Evolutionary conservation across 768 basidiomycete genomes (phyloP).

Genomic region (Collybia nuda): DNA sequence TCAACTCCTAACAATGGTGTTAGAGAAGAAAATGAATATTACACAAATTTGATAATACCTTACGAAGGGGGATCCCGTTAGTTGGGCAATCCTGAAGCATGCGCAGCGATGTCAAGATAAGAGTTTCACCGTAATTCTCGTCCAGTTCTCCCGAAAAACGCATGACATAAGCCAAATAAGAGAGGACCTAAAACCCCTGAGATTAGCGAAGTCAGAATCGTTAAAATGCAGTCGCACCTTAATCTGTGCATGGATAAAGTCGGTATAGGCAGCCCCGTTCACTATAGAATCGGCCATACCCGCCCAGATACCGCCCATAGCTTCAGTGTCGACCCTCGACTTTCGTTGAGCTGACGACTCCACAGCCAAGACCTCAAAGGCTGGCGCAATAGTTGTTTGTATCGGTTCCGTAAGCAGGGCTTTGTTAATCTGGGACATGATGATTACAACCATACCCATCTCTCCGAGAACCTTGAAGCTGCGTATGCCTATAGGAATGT

Average conservation of each 20-base stretch:
- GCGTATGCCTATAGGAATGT: conserved; percentile 66
- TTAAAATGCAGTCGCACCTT: conserved; percentile 55
- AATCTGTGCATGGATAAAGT: conserved; percentile 86
- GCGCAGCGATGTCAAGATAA: conserved; percentile 80
- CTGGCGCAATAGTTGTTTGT: conserved; percentile 69
- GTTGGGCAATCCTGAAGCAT: conserved; percentile 92
- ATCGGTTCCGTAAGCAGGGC: conserved; percentile 63
- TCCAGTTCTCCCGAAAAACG: conserved; percentile 59
- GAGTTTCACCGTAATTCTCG: conserved; percentile 74
- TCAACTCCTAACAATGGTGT: conserved; percentile 64
- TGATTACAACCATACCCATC: conserved; percentile 88
- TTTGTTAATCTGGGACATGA: conserved; percentile 84
- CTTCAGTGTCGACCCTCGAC: conserved; percentile 76
- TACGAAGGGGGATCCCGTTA: conserved; percentile 78
- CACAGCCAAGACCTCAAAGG: conserved; percentile 74
- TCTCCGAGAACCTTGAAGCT: conserved; percentile 96
- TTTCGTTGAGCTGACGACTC: conserved; percentile 81
- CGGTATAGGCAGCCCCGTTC: conserved; percentile 73
- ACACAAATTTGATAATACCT: conserved; percentile 41
- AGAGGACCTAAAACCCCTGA: conserved; percentile 65
- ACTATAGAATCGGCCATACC: conserved; percentile 78
- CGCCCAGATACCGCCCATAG: conserved; percentile 80
- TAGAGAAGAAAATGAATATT: conserved; percentile 8
- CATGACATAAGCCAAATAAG: conserved; percentile 88
- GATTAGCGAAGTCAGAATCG: conserved; percentile 1